Conservation (phyloP, 73 alveolate genomes). For the Paramecium pentaurelia region DNA sequence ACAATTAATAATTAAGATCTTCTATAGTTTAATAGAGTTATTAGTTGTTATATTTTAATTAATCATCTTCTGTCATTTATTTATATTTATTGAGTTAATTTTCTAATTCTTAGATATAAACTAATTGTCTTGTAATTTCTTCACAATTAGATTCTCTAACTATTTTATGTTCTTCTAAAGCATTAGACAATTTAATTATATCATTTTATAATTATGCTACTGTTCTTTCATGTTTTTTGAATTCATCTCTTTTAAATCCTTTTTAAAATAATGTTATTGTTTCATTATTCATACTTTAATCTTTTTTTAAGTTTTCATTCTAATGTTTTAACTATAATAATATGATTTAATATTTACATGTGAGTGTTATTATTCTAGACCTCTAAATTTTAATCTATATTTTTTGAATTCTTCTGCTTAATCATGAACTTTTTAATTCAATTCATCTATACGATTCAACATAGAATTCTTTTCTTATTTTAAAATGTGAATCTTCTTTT, state of each 20-base stretch:
- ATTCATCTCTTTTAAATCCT: conserved; percentile 12
- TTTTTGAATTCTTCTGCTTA: neutral
- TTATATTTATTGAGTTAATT: neutral
- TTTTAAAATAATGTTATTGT: neutral
- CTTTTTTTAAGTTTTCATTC: conserved; percentile 8
- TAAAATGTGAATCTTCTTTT: neutral
- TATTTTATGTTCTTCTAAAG: conserved; percentile 38
- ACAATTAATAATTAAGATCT: neutral
- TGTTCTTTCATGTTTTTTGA: conserved; percentile 9
- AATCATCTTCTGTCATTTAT: neutral
- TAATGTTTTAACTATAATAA: neutral
- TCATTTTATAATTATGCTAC: conserved; percentile 7
- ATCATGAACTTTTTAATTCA: conserved; percentile 3
- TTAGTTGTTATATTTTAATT: neutral
- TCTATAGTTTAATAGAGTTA: neutral
- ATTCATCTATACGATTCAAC: neutral
- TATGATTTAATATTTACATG: neutral
- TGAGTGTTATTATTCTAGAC: neutral
- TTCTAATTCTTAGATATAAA: conserved; percentile 18
- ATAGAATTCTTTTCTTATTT: neutral
- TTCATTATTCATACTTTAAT: neutral
- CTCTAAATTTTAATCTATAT: neutral
- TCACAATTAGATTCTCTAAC: conserved; percentile 2
- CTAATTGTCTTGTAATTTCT: neutral
- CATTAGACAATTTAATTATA: neutral